Evolutionary conservation across 495 filamentous ascomycete species (phyloP).

Genomic region (Penicillium manginii): DNA sequence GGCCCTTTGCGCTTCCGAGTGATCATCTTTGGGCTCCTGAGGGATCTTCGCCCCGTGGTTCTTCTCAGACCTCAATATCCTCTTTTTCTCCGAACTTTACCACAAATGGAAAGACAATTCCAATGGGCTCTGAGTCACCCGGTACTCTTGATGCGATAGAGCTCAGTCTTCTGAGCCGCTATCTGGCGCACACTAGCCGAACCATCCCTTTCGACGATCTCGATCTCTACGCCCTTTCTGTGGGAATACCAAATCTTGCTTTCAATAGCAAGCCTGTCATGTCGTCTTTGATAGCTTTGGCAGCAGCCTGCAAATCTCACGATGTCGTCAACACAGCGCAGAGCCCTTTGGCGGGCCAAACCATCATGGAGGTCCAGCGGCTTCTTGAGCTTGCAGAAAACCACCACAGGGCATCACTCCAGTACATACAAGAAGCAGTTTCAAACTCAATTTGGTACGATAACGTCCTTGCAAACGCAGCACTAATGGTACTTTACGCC

Average conservation of each 20-base stretch:
- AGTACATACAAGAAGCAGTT: constrained; percentile 3
- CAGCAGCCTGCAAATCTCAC: constrained; percentile 43
- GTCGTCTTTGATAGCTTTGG: constrained; percentile 44
- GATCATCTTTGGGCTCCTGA: constrained; percentile 14
- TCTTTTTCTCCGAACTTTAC: constrained; percentile 6
- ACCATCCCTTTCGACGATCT: constrained; percentile 35
- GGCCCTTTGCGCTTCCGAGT: constrained; percentile 1
- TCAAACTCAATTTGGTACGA: constrained; percentile 2
- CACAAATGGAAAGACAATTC: constrained; percentile 2
- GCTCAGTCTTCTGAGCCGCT: constrained; percentile 41
- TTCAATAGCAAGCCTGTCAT: constrained; percentile 44
- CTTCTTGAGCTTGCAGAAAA: constrained; percentile 21
- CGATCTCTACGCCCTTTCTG: constrained; percentile 43
- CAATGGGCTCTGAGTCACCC: not conserved
- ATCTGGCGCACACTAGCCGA: constrained; percentile 46
- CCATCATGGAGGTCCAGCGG: constrained; percentile 26
- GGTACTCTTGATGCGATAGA: constrained; percentile 32
- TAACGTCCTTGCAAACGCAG: constrained; percentile 42
- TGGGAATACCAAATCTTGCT: constrained; percentile 47
- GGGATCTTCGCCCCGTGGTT: constrained; percentile 4
- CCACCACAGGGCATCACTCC: constrained; percentile 7
- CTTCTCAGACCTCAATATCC: not conserved
- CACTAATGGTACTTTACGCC: constrained; percentile 51
- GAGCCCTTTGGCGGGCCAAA: constrained; percentile 15
- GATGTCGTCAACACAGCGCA: constrained; percentile 36